Conservation (phyloP, 1,284 basidiomycete species). For the Marasmius sp. region DNA sequence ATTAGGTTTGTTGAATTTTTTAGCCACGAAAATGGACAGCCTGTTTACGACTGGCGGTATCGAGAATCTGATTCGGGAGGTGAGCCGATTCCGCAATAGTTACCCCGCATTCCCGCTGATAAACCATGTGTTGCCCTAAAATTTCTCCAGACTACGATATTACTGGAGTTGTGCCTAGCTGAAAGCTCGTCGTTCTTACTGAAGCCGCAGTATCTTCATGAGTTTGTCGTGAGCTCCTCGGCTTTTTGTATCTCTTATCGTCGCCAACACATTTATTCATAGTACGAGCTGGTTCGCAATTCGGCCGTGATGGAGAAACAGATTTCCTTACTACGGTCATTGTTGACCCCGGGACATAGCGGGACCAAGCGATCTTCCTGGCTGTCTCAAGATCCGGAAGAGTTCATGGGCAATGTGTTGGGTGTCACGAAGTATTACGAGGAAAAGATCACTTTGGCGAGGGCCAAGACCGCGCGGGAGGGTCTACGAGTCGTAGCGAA, state of each 20-base stretch:
- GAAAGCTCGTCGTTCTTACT: slow-evolving; percentile 52
- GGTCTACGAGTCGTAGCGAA: slow-evolving; percentile 52
- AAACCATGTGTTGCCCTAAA: background rate
- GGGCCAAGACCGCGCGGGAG: slow-evolving; percentile 45
- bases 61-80: slow-evolving; percentile 52
- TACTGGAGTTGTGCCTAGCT: slow-evolving; percentile 50
- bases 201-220: slow-evolving; percentile 51
- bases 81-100: slow-evolving; percentile 21
- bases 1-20: slow-evolving; percentile 52
- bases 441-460: slow-evolving; percentile 43
- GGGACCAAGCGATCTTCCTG: slow-evolving; percentile 19
- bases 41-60: slow-evolving; percentile 49
- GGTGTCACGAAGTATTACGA: slow-evolving; percentile 50
- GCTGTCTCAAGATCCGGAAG: slow-evolving; percentile 30
- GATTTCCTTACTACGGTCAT: slow-evolving; percentile 37
- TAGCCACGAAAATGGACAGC: slow-evolving; percentile 49
- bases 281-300: slow-evolving; percentile 68
- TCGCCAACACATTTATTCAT: background rate
- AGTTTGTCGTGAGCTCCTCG: slow-evolving; percentile 51
- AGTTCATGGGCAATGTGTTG: slow-evolving; percentile 42
- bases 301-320: slow-evolving; percentile 49
- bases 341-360: slow-evolving; percentile 30
- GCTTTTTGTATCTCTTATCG: background rate
- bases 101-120: background rate
- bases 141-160: slow-evolving; percentile 39